Conservation (phyloP, 176 grass and related monocot genomes). For the Neostapfia colusana region DNA sequence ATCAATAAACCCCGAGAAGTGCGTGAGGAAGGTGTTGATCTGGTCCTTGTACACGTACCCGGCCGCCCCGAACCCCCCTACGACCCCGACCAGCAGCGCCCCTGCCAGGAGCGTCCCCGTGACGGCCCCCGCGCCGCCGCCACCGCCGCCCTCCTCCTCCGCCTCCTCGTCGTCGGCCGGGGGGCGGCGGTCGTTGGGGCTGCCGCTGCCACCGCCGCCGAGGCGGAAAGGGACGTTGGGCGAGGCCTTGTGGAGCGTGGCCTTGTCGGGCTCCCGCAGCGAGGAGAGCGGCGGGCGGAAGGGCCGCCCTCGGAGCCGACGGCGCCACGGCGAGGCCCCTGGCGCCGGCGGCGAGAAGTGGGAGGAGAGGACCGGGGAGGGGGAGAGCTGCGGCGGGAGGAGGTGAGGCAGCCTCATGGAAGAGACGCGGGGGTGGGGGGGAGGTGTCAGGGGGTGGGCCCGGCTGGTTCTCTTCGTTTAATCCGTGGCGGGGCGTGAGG, state of each 20-base stretch:
- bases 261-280: slow-evolving; percentile 74
- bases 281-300: slow-evolving; percentile 65
- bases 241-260: slow-evolving; percentile 74
- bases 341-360: slow-evolving; percentile 49
- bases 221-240: slow-evolving; percentile 68
- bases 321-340: slow-evolving; percentile 38
- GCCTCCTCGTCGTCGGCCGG: slow-evolving; percentile 22
- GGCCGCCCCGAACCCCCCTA: slow-evolving; percentile 85
- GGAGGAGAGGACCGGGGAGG: slow-evolving; percentile 43
- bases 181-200: slow-evolving; percentile 40
- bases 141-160: slow-evolving; percentile 33
- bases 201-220: slow-evolving; percentile 37
- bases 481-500: slow-evolving; percentile 19
- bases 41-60: slow-evolving; percentile 96
- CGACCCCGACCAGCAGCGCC: slow-evolving; percentile 69
- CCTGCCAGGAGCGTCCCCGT: slow-evolving; percentile 83
- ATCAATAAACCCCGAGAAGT: slow-evolving; percentile 92
- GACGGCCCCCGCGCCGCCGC: slow-evolving; percentile 40
- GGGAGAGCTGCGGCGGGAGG: slow-evolving; percentile 42
- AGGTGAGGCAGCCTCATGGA: slow-evolving; percentile 70
- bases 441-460: slow-evolving; percentile 25
- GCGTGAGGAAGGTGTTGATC: slow-evolving; percentile 85
- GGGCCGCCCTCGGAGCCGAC: slow-evolving; percentile 26
- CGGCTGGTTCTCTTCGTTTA: slow-evolving; percentile 17
- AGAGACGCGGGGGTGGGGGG: neutral